phyloP scores from a whole-genome alignment of 257 asterid species.

The Galeopsis tetrahit region DNA sequence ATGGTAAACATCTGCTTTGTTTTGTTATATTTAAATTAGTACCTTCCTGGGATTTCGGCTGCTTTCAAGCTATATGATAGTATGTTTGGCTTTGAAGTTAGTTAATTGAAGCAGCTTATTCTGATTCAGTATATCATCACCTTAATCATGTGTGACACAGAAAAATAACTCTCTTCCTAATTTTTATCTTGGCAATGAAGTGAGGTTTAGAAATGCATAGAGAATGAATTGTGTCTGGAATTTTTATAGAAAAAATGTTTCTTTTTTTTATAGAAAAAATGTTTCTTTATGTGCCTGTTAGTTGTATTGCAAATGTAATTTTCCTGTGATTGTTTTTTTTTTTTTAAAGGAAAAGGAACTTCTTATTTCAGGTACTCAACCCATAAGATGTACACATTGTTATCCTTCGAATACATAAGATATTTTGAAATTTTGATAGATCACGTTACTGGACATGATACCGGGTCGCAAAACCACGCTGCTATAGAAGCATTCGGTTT shows the following conservation, averaged over 20 bases:
- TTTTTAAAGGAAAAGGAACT: too few species aligned
- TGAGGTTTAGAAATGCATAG: not conserved
- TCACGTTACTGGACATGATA: too few species aligned
- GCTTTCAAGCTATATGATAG: not conserved
- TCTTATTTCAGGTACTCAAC: too few species aligned
- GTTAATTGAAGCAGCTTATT: not conserved
- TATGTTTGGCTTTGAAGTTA: not conserved
- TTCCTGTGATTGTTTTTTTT: too few species aligned
- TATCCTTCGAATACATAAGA: too few species aligned
- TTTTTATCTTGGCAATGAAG: not conserved
- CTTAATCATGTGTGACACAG: not conserved
- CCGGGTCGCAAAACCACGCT: too few species aligned
- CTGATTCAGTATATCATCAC: not conserved
- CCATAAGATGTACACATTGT: too few species aligned
- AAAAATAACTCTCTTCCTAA: not conserved
- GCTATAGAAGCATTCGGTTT: too few species aligned
- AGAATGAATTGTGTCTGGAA: slow-evolving; percentile 8
- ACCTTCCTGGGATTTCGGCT: not conserved
- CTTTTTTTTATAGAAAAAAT: too few species aligned
- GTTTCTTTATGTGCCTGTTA: not conserved
- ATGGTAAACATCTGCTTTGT: not conserved
- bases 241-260: not conserved
- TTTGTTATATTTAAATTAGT: slow-evolving; percentile 13
- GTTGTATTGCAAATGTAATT: not conserved
- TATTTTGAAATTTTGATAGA: too few species aligned